phyloP scores from a whole-genome alignment of 139 green algal species.

The Klebsormidium nitens region DNA sequence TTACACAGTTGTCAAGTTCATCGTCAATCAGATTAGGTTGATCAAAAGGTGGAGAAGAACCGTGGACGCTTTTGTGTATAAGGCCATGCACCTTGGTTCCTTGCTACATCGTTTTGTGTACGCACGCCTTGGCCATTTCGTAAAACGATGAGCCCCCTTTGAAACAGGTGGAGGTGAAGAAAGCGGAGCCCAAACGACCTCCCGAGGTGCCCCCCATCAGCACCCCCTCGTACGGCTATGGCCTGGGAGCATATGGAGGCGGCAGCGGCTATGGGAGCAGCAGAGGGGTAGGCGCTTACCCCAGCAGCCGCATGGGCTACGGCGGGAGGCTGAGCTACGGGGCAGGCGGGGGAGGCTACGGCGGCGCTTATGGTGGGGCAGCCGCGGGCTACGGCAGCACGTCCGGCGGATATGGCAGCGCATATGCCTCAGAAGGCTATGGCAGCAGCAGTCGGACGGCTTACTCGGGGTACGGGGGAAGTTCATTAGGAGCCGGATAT shows the following conservation, averaged over 20 bases:
- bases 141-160: background rate
- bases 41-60: background rate
- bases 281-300: too few relatives aligned
- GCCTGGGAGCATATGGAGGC: background rate
- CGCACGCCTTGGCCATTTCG: too few relatives aligned
- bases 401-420: constrained; percentile 13
- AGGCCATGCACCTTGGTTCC: background rate
- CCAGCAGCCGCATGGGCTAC: too few relatives aligned
- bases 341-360: too few relatives aligned
- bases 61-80: background rate
- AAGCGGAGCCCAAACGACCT: constrained; percentile 35
- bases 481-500: constrained; percentile 17
- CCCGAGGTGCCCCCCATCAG: background rate
- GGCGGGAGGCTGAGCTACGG: too few relatives aligned
- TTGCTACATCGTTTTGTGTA: constrained; percentile 1
- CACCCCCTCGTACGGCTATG: background rate
- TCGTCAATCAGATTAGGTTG: background rate
- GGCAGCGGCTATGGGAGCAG: too few relatives aligned
- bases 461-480: too few relatives aligned
- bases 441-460: too few relatives aligned
- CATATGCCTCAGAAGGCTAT: too few relatives aligned
- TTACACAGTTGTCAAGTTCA: background rate
- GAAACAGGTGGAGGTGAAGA: constrained; percentile 37
- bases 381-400: too few relatives aligned
- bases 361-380: too few relatives aligned